Conservation (phyloP, 2,329 filamentous ascomycete genomes). For the Alternaria rosae region DNA sequence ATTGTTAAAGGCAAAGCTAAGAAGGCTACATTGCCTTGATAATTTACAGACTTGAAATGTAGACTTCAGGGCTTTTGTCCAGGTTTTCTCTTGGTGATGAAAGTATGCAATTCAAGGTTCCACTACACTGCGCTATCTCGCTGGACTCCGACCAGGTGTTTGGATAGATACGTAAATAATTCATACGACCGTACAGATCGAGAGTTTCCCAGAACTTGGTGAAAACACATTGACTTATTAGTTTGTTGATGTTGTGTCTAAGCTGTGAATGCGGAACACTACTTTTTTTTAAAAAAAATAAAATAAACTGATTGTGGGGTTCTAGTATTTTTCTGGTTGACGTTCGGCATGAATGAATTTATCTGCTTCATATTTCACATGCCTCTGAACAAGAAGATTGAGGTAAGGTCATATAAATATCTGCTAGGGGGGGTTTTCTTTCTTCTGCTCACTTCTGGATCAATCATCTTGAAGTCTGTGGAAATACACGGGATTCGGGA, state of each 20-base stretch:
- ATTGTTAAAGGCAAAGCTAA: no score
- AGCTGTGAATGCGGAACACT: fast-evolving
- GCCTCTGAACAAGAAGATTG: fast-evolving
- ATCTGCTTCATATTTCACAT: not conserved
- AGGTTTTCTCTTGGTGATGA: no score
- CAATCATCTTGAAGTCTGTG: not conserved
- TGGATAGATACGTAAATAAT: not conserved
- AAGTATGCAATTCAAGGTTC: not conserved
- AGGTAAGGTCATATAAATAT: fast-evolving
- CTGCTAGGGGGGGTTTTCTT: not conserved
- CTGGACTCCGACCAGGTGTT: not conserved
- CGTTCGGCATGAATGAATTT: fast-evolving
- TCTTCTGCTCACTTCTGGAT: not conserved
- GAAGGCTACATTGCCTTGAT: no score
- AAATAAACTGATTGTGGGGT: not conserved
- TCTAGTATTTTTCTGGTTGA: not conserved
- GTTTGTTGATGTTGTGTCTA: not conserved
- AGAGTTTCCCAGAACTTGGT: not conserved
- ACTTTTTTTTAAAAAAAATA: not conserved
- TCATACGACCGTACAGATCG: not conserved
- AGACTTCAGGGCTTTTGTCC: no score
- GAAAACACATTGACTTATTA: not conserved
- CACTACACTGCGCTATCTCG: not conserved
- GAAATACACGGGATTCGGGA: fast-evolving
- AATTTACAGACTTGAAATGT: no score